Base-by-base conservation (phyloP, 169 alveolate genomes). In the Ichthyophthirius multifiliis region DNA sequence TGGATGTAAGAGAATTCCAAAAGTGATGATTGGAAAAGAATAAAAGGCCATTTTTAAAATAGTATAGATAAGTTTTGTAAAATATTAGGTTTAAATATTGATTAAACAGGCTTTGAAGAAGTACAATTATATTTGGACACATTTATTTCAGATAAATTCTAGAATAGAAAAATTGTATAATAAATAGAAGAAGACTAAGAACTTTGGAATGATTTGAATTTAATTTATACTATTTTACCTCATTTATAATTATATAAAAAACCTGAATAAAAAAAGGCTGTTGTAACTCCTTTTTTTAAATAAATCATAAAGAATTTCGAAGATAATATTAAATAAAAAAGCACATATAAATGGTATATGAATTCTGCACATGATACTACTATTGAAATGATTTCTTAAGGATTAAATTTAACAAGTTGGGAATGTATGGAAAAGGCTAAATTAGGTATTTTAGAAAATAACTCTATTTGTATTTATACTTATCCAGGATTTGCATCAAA, bases 321-420 rank as follows among this genome's bases (percentile, higher is more conserved):
- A 0, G 31, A 55, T 6, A 23, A 55, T 9, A 13, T 55, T 3
- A 55, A 55, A 10, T 27, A 55, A 34, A 55, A 34, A 20, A 16
- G 43, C 15, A 5, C 77, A 15, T 65, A 64, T 35, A 78, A 78
- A 32, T 78, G 55, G 39, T 37, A 55, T n/a, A 37, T 65, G 9
- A 48, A 65, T 37, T 78, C 84, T 44, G 84, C 84, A 16, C 84
- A 78, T 44, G 84, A 78, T 23, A 45, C 63, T n/a, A 78, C 76
- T 30, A 65, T 64, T 15, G 43, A 65, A 16, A 43, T 78, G 43
- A 64, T 78, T n/a, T 32, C 47, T 7, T 35, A 45, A 31, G 84
- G 78, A 7, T 30, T 78, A 43, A 78, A 78, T 44, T 64, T 78
- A 31, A 78, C 84, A n/a, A 63, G 73, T 43, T 62, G 73, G 23